These are phyloP conservation scores for Euphorbia schlechtendalii DNA, from an alignment of 441 rosid genomes.

Conservation along the genomic window DNA sequence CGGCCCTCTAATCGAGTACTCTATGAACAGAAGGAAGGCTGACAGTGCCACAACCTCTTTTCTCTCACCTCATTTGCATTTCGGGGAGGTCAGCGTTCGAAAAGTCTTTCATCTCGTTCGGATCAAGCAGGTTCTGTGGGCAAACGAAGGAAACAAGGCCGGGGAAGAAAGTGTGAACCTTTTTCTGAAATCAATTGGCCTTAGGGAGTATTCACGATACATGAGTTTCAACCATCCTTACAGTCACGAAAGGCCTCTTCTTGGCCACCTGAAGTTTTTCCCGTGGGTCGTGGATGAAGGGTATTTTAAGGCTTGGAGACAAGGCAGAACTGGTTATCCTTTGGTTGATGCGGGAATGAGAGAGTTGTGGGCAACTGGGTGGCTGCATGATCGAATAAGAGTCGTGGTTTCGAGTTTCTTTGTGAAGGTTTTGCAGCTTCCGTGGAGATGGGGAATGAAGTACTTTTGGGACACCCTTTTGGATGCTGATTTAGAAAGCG, in stretches of 20 bases:
- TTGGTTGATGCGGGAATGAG: constrained; percentile 98
- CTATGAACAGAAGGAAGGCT: constrained; percentile 82
- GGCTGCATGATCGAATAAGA: constrained; percentile 94
- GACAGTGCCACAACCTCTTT: constrained; percentile 95
- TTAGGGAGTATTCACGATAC: constrained; percentile 94
- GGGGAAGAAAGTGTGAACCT: constrained; percentile 91
- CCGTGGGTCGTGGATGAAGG: constrained; percentile 86
- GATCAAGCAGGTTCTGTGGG: constrained; percentile 92
- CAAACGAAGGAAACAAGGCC: constrained; percentile 85
- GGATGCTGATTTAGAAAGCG: constrained; percentile 95
- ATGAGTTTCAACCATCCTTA: constrained; percentile 89
- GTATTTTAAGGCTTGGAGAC: constrained; percentile 97
- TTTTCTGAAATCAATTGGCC: constrained; percentile 90
- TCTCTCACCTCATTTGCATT: constrained; percentile 94
- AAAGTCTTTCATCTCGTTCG: constrained; percentile 90
- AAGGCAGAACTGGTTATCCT: constrained; percentile 96
- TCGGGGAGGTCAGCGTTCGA: constrained; percentile 93
- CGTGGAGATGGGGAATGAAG: constrained; percentile 99
- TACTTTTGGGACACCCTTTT: constrained; percentile 97
- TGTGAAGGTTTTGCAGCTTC: constrained; percentile 92
- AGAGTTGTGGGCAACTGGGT: constrained; percentile 97
- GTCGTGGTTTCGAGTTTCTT: constrained; percentile 97
- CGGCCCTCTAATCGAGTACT: constrained; percentile 87
- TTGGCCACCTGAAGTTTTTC: constrained; percentile 86
- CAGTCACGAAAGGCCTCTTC: constrained; percentile 90